Percentiles rank a stretch among this genome's conserved stretches.
Evolutionary conservation across 164 flowering plant species (phyloP).

Genomic region (Tinospora cordifolia): DNA sequence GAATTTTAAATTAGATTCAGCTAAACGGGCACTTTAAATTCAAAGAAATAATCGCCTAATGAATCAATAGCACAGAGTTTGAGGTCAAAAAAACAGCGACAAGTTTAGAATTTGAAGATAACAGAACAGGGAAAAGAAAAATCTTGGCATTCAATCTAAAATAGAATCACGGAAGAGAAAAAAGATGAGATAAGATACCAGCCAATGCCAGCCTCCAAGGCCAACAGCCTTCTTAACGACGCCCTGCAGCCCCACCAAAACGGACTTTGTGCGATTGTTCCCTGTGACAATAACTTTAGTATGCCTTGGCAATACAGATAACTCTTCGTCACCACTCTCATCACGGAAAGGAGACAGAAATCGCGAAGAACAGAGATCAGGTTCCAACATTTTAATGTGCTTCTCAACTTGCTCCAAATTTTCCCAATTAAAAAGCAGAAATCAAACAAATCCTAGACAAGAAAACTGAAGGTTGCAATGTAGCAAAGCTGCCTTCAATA

Average conservation of each 20-base stretch:
- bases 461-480: not conserved
- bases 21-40: too few species aligned
- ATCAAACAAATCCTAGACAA: not conserved
- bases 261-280: conserved; percentile 90
- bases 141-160: too few species aligned
- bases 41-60: too few species aligned
- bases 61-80: too few species aligned
- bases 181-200: conserved; percentile 40
- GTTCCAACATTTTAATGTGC: conserved; percentile 45
- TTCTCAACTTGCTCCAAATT: conserved; percentile 8
- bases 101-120: too few species aligned
- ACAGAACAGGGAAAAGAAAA: too few species aligned
- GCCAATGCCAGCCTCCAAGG: conserved; percentile 99
- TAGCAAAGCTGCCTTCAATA: conserved; percentile 5
- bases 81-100: too few species aligned
- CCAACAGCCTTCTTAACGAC: conserved; percentile 99
- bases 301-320: conserved; percentile 86
- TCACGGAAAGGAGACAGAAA: conserved; percentile 60
- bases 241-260: conserved; percentile 87
- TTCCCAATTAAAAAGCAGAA: not conserved
- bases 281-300: conserved; percentile 94
- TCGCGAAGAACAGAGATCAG: conserved; percentile 55
- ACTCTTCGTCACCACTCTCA: conserved; percentile 88
- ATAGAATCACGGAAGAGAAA: too few species aligned
- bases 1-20: too few species aligned